Base-by-base conservation (phyloP, 352 stramenopile species). In the Phytophthora podocarpi region DNA sequence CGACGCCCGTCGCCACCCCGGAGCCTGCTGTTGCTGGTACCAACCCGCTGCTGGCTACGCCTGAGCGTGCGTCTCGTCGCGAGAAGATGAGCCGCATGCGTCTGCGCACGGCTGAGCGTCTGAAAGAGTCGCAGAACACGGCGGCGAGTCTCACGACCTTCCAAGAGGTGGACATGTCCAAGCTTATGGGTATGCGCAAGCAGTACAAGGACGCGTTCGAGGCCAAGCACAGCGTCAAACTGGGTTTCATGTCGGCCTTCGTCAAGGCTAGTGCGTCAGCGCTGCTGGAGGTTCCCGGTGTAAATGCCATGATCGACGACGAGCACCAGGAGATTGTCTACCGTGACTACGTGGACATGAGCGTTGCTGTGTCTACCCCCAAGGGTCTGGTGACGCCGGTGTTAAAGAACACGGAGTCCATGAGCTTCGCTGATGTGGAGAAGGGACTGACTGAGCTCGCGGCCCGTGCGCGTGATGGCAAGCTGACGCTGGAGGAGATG, bases 31-130 rank as follows among this genome's bases (percentile, higher is more conserved):
- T 71, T 12, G 42, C 50, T 28, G 67, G 62, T 41, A 64, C 64
- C 40, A 79, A 80, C 54, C 82, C 82, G 36, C 57, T 92, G 48
- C 61, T 85, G 42, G 71, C 75, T 20, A 76, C 74, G 20, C 55
- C 76, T 0, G 70, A 86, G 34, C 85, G 85, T 45, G 63, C 57
- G 5, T 76, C 72, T 67, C 82, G 75, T 66, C 80, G 82, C n/a
- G 97, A 98, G 36, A 99, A 99, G 87, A 99, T 99, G 96, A 98
- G 88, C 66, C 93, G 97, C 52, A 99, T 99, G 97, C 93, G 97
- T 48, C 81, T 98, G 70, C 95, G 96, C 47, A 98, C 99, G 51
- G 97, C 97, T 18, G 80, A 97, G 56, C 90, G 97, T 26, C 84
- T 99, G 27, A 99, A 99, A 77, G 96, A 98, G 65, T 97, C 96